phyloP scores from a whole-genome alignment of 129 eudicot genomes.

The Centrapalus pauciflorus region DNA sequence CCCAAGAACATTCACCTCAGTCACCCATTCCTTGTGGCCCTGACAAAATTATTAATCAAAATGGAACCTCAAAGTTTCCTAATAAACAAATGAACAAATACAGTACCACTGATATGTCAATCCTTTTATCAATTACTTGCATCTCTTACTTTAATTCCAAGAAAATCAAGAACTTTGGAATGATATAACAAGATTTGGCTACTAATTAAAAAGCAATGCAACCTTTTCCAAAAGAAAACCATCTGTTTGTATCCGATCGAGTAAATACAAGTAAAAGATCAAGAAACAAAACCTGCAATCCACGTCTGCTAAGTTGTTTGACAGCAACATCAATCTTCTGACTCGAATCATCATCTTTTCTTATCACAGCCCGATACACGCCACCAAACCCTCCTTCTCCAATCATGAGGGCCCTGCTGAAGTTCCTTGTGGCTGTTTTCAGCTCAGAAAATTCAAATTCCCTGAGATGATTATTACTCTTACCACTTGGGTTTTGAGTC shows the following conservation, averaged over 20 bases:
- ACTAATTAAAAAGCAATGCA: not conserved
- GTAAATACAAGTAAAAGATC: conserved; percentile 1
- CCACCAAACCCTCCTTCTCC: conserved; percentile 97
- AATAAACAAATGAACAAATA: not conserved
- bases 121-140: not conserved
- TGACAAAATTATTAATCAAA: conserved; percentile 16
- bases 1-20: conserved; percentile 84
- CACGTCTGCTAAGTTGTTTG: conserved; percentile 80
- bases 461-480: conserved; percentile 40
- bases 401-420: conserved; percentile 76
- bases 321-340: conserved; percentile 64
- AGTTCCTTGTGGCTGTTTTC: conserved; percentile 61
- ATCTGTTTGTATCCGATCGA: not conserved
- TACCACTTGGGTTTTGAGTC: conserved; percentile 57
- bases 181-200: not conserved
- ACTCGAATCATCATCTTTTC: conserved; percentile 35
- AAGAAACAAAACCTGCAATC: conserved; percentile 58
- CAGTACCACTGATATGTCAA: not conserved
- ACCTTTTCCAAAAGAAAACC: not conserved
- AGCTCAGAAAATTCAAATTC: conserved; percentile 54
- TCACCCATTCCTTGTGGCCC: conserved; percentile 96
- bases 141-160: no score
- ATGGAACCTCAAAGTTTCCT: conserved; percentile 3
- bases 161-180: not conserved
- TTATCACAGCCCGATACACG: conserved; percentile 54